phyloP scores from a whole-genome alignment of 306 rosid species.

The Acacia acuminata region DNA sequence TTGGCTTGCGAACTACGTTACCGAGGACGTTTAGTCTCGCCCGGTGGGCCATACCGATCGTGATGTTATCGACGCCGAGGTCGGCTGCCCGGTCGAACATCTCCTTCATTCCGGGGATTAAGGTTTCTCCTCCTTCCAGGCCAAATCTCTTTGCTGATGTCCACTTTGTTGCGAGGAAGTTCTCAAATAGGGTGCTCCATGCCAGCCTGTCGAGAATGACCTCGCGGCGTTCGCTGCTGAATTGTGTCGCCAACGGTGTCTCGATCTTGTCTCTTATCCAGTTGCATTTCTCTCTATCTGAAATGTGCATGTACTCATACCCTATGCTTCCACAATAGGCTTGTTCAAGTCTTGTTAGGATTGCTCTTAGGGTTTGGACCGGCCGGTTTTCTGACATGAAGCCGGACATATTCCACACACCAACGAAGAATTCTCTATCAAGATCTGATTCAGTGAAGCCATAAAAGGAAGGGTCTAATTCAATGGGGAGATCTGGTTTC shows the following conservation, averaged over 20 bases:
- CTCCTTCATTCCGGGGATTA: slow-evolving; percentile 96
- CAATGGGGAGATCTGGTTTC: slow-evolving; percentile 62
- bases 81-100: slow-evolving; percentile 89
- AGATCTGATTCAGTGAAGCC: slow-evolving; percentile 92
- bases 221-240: slow-evolving; percentile 67
- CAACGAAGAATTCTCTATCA: slow-evolving; percentile 88
- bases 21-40: slow-evolving; percentile 94
- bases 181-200: slow-evolving; percentile 94
- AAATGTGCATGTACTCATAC: slow-evolving; percentile 92
- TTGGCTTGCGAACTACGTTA: slow-evolving; percentile 89
- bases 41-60: slow-evolving; percentile 92
- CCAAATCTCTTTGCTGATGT: slow-evolving; percentile 91
- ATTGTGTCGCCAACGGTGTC: slow-evolving; percentile 68
- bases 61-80: slow-evolving; percentile 93
- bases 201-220: slow-evolving; percentile 90
- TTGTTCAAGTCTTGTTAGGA: slow-evolving; percentile 85
- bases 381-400: slow-evolving; percentile 91
- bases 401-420: slow-evolving; percentile 90
- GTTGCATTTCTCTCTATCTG: slow-evolving; percentile 79
- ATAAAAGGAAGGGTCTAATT: slow-evolving; percentile 69
- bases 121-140: slow-evolving; percentile 90
- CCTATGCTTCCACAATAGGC: slow-evolving; percentile 93
- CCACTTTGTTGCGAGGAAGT: slow-evolving; percentile 95
- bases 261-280: slow-evolving; percentile 93
- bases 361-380: slow-evolving; percentile 78